Percentiles rank a stretch among this genome's conserved stretches.
Conservation (phyloP, 2,329 filamentous ascomycete species). For the Tolypocladium endophyticum region DNA sequence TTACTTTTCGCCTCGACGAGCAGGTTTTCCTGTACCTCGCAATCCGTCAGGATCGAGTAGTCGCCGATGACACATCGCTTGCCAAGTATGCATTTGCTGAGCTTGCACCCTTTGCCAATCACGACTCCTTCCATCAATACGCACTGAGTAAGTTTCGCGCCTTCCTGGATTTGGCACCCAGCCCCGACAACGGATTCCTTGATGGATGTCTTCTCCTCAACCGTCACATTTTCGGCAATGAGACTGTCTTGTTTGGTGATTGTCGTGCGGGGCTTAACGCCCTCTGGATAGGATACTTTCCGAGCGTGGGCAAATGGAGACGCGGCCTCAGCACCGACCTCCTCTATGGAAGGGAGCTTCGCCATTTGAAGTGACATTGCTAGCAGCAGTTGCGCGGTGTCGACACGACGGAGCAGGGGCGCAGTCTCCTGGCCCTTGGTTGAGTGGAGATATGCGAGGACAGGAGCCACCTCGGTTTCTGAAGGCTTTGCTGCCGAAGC, state of each 20-base stretch:
- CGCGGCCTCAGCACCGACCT: conserved; percentile 42
- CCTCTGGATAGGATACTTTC: conserved; percentile 77
- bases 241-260: conserved; percentile 75
- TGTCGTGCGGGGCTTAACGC: conserved; percentile 69
- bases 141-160: conserved; percentile 80
- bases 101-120: conserved; percentile 71
- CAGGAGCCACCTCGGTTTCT: conserved; percentile 46
- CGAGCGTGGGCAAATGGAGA: conserved; percentile 68
- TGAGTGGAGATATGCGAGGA: conserved; percentile 76
- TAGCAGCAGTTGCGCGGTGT: conserved; percentile 74
- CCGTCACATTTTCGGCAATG: conserved; percentile 77
- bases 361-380: conserved; percentile 77
- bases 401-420: conserved; percentile 74
- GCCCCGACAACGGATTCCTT: conserved; percentile 85
- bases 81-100: conserved; percentile 82
- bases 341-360: conserved; percentile 64
- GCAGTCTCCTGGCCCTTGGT: conserved; percentile 29
- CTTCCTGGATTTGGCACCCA: conserved; percentile 75
- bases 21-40: conserved; percentile 85
- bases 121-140: conserved; percentile 87
- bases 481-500: not conserved
- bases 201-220: conserved; percentile 83
- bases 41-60: conserved; percentile 70
- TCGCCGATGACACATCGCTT: conserved; percentile 75
- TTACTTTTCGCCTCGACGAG: conserved; percentile 70